These are phyloP conservation scores for Colletotrichum sidae DNA, from an alignment of 2,329 filamentous ascomycete genomes.

Conservation along the genomic window DNA sequence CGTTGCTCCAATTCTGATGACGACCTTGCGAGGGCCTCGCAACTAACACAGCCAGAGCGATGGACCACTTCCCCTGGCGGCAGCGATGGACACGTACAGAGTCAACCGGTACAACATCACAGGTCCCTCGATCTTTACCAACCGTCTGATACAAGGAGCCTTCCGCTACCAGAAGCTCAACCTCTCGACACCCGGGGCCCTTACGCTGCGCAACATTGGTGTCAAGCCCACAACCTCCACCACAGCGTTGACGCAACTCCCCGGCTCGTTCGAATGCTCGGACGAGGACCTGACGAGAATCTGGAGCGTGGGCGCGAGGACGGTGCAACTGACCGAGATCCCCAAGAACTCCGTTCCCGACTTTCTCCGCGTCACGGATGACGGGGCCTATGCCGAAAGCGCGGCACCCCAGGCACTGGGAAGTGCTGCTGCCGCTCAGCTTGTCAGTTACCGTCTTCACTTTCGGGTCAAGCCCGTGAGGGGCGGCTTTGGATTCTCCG, in stretches of 20 bases:
- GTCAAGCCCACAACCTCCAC: constrained; percentile 41
- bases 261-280: constrained; percentile 45
- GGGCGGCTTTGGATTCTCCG: constrained; percentile 45
- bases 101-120: constrained; percentile 50
- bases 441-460: constrained; percentile 40
- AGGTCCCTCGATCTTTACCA: constrained; percentile 39
- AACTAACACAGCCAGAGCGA: constrained; percentile 38
- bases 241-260: constrained; percentile 41
- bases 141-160: constrained; percentile 50
- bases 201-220: constrained; percentile 44
- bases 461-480: constrained; percentile 44
- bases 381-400: constrained; percentile 45
- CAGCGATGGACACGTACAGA: constrained; percentile 51
- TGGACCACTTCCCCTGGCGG: constrained; percentile 48
- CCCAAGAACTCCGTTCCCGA: constrained; percentile 41
- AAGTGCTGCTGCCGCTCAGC: constrained; percentile 33
- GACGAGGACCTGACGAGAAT: constrained; percentile 44
- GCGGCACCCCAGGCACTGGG: constrained; percentile 42
- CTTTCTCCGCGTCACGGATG: constrained; percentile 43
- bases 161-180: constrained; percentile 52
- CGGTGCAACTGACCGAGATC: constrained; percentile 47
- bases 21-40: neutral
- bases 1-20: neutral
- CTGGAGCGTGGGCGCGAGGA: constrained; percentile 46
- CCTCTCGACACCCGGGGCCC: constrained; percentile 44